phyloP scores from a whole-genome alignment of 2,329 filamentous ascomycete species.

The Chalaropsis ovoidea region DNA sequence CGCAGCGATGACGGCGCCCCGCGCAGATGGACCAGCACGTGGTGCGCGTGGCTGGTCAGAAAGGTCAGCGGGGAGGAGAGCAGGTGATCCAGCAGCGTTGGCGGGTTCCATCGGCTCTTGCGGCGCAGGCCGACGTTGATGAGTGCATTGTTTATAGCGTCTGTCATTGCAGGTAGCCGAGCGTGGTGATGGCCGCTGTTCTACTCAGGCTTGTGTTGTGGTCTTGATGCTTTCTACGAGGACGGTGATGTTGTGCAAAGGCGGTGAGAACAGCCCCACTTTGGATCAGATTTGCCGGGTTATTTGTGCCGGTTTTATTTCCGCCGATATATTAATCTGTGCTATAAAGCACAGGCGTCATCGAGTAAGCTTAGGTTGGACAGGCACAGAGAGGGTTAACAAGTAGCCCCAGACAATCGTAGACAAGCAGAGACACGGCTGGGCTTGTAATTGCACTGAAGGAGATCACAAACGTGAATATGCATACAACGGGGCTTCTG shows the following conservation, averaged over 20 bases:
- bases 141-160: constrained; percentile 32
- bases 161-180: constrained; percentile 16
- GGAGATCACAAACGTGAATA: not conserved
- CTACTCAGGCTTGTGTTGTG: not conserved
- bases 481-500: not conserved
- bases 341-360: not conserved
- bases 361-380: constrained; percentile 5
- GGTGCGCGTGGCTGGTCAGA: constrained; percentile 53
- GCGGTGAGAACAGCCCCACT: constrained; percentile 11
- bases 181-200: too few species aligned
- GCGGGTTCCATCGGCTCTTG: constrained; percentile 39
- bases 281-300: not conserved
- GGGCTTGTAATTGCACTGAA: too few species aligned
- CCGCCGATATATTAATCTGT: constrained; percentile 1
- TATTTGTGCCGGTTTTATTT: not conserved
- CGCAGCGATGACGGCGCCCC: constrained; percentile 40
- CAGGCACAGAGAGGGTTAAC: not conserved
- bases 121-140: constrained; percentile 41
- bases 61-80: constrained; percentile 59
- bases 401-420: not conserved
- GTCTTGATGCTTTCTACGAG: not conserved
- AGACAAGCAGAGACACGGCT: not conserved
- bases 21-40: constrained; percentile 55
- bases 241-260: not conserved
- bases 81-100: constrained; percentile 51